Evolutionary conservation across 495 filamentous ascomycete genomes (phyloP), one percentile per base, ranked within the genome.

Genomic region (Podospora comata): DNA sequence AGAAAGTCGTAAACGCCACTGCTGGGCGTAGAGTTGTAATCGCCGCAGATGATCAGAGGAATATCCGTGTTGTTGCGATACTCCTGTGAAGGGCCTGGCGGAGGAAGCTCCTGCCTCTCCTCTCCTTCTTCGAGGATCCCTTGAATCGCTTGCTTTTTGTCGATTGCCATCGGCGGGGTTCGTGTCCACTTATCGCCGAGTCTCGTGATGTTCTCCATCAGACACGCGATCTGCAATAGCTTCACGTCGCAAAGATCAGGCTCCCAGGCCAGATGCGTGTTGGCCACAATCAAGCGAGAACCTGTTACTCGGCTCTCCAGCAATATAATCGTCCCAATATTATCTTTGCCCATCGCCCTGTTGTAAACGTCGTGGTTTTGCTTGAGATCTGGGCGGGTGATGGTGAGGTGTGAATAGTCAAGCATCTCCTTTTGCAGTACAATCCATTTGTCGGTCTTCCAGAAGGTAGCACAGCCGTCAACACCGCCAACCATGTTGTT

Each of bases 391-490:
- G 92, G 91, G 62, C 96, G 85, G 67, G 94, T 92, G 77, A 98
- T 95, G 67, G 95, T 94, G 19, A 88, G 90, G 68, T 92, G 90
- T n/a, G 89, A 88, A 77, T 97, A 96, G 77, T 97, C 92, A 73
- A 99, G 87, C 59, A 97, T 75, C 65, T 96, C 89, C 81, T 97
- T 97, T 80, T 97, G 93, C 32, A 98, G 87, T 59, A 96, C 80
- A 71, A 96, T 91, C 79, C 91, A 98, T 82, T 96, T 96, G 80
- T 85, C 91, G 68, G 83, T 86, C 79, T 97, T 99, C 85, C 91
- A 98, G 78, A 99, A 97, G 34, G 92, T 94, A 34, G 95, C 95
- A 78, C 95, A 99, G 19, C 95, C 95, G 81, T 99, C 95, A 5
- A 99, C 93, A 18, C 80, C 77, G 73, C 89, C 91, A 15, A 92